These are phyloP conservation scores for Pythium sp. DNA, from an alignment of 352 stramenopile genomes.

Conservation along the genomic window DNA sequence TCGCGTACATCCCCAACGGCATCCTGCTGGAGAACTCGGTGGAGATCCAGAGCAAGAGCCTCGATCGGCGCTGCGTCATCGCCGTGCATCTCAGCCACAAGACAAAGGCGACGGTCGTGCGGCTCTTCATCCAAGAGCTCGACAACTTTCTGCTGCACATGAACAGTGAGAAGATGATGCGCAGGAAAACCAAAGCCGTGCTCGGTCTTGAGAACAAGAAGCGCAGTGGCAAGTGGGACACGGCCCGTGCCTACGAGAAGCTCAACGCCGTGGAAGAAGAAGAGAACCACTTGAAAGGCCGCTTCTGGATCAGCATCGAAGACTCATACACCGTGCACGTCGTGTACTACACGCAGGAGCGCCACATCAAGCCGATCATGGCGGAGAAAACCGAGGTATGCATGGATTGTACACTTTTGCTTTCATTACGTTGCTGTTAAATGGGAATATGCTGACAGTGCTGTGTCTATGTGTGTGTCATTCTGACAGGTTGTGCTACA, in stretches of 20 bases:
- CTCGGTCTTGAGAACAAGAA: constrained; percentile 48
- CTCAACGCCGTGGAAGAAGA: constrained; percentile 19
- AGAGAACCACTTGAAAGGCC: constrained; percentile 24
- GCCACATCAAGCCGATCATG: constrained; percentile 57
- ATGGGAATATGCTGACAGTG: background rate
- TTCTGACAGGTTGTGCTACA: constrained; percentile 46
- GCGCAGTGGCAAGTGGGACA: constrained; percentile 38
- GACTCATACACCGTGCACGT: constrained; percentile 68
- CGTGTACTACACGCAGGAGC: constrained; percentile 74
- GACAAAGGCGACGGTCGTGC: constrained; percentile 44
- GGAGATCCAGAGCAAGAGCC: constrained; percentile 62
- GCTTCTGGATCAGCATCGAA: constrained; percentile 75
- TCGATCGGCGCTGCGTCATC: constrained; percentile 55
- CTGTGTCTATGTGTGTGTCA: background rate
- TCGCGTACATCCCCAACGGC: constrained; percentile 81
- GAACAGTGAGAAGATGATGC: constrained; percentile 27
- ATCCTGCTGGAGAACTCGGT: constrained; percentile 74
- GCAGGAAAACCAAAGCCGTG: constrained; percentile 30
- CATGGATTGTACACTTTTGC: constrained; percentile 2
- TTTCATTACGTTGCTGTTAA: background rate
- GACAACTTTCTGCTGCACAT: constrained; percentile 51
- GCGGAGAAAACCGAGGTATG: constrained; percentile 69
- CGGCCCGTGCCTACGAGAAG: constrained; percentile 35
- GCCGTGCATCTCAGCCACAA: constrained; percentile 55
- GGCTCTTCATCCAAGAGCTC: constrained; percentile 72